Evolutionary conservation across 2,329 filamentous ascomycete genomes (phyloP), one percentile per base, ranked within the genome.

Genomic region (Clonostachys rosea): DNA sequence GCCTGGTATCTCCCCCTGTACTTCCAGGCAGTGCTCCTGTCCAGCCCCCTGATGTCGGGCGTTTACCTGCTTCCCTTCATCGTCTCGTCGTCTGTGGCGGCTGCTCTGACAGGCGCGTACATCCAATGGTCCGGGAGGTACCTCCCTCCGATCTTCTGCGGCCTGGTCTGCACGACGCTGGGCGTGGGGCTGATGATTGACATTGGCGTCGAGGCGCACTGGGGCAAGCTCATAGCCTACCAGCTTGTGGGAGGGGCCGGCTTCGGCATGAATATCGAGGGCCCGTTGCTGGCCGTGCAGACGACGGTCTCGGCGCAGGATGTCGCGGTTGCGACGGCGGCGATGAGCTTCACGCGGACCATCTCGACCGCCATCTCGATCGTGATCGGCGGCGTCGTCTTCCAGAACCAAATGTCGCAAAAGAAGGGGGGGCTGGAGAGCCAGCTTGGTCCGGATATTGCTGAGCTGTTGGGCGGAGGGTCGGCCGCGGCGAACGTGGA

Each of bases 1-100:
- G 78, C 82, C 44, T 91, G 88, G 63, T 91, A 87, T 56, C 69
- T 90, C 24, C 87, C 87, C 0, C 71, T 90, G 0, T 91, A 85
- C 64, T 84, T 89, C 46, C 87, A 91, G 59, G 76, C 82, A 4
- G 85, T 84, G 1, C 74, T 84, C 3, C 74, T 75, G 44, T 79
- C 79, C 2, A 74, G 74, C 1, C 81, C 84, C 0, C 66, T 87
- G 34, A 69, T 70, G n/a, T 87, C 81, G 0, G 77, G 77, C 5
- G 59, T 85, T 1, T 74, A 86, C 12, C 70, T 87, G 3, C 69
- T 89, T 0, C 84, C 86, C 0, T 76, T 84, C 39, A 80, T 78
- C 18, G 56, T 77, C 13, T 63, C 69, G n/a, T 65, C 74, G 14
- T 71, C 73, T 4, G 44, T 74, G 5, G 56, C 65, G 5, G 73